These are phyloP conservation scores for Leishmania braziliensis DNA, from an alignment of 208 protist genomes.

Conservation along the genomic window DNA sequence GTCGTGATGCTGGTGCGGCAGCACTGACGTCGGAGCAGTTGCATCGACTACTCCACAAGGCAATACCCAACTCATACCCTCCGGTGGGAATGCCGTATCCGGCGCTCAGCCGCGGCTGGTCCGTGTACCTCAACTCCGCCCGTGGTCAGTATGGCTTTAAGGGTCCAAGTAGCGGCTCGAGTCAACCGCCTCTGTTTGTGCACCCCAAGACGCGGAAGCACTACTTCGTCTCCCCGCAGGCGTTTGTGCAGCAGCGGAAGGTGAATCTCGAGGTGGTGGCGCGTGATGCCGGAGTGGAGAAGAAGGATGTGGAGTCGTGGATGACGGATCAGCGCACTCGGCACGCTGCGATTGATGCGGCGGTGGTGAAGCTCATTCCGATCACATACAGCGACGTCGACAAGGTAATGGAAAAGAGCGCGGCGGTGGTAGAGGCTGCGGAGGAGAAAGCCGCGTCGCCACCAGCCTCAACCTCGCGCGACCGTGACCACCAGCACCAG, in stretches of 20 bases:
- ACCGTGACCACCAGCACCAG: slow-evolving; percentile 12
- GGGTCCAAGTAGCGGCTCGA: slow-evolving; percentile 12
- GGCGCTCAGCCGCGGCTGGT: slow-evolving; percentile 24
- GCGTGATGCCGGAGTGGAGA: slow-evolving; percentile 13
- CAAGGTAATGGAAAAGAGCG: slow-evolving; percentile 30
- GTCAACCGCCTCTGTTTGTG: slow-evolving; percentile 27
- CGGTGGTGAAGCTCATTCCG: slow-evolving; percentile 53
- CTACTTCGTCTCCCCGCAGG: slow-evolving; percentile 75
- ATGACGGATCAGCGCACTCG: slow-evolving; percentile 67
- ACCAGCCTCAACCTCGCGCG: background rate
- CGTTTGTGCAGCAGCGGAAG: slow-evolving; percentile 58
- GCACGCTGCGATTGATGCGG: slow-evolving; percentile 52
- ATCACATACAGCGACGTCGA: slow-evolving; percentile 51
- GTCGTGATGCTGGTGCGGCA: slow-evolving; percentile 1
- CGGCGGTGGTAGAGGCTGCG: background rate
- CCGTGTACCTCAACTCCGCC: slow-evolving; percentile 30
- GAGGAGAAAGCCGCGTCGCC: background rate
- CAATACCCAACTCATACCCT: slow-evolving; percentile 21
- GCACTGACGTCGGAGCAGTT: slow-evolving; percentile 16
- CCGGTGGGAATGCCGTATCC: slow-evolving; percentile 20
- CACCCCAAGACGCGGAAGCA: slow-evolving; percentile 57
- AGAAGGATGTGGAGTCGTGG: slow-evolving; percentile 65
- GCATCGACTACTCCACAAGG: slow-evolving; percentile 14
- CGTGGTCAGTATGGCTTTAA: slow-evolving; percentile 28
- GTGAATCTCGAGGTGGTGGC: slow-evolving; percentile 54